phyloP scores from a whole-genome alignment of 495 filamentous ascomycete species.

The Tuber borchii region DNA sequence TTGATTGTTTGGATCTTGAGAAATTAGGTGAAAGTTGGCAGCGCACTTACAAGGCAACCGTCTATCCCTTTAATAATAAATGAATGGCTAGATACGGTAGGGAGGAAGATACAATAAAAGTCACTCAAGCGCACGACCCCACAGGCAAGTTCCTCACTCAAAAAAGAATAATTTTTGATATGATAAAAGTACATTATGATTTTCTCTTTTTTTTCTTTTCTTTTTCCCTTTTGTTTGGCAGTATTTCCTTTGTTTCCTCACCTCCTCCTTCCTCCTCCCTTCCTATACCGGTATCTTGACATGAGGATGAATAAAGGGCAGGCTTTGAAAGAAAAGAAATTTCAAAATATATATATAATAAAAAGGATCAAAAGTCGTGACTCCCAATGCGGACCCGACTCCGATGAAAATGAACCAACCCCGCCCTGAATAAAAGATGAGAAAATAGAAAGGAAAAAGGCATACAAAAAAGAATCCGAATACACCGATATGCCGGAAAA shows the following conservation, averaged over 20 bases:
- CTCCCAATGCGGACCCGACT: constrained; percentile 25
- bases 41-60: background rate
- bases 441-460: constrained; percentile 28
- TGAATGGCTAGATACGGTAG: background rate
- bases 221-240: background rate
- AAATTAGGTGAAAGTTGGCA: background rate
- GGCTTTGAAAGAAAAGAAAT: background rate
- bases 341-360: background rate
- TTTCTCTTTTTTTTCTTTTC: background rate
- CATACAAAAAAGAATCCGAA: constrained; percentile 29
- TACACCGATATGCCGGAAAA: constrained; percentile 40
- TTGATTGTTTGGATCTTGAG: background rate
- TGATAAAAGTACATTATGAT: background rate
- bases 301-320: background rate
- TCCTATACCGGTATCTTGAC: background rate
- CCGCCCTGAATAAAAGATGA: constrained; percentile 27
- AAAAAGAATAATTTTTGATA: background rate
- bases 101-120: background rate
- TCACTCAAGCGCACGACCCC: background rate
- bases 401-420: constrained; percentile 27
- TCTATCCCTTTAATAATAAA: background rate
- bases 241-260: background rate
- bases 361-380: constrained; percentile 1
- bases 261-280: background rate
- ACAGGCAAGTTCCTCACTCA: background rate